phyloP scores from a whole-genome alignment of 495 filamentous ascomycete species.

The Cercophora samala region DNA sequence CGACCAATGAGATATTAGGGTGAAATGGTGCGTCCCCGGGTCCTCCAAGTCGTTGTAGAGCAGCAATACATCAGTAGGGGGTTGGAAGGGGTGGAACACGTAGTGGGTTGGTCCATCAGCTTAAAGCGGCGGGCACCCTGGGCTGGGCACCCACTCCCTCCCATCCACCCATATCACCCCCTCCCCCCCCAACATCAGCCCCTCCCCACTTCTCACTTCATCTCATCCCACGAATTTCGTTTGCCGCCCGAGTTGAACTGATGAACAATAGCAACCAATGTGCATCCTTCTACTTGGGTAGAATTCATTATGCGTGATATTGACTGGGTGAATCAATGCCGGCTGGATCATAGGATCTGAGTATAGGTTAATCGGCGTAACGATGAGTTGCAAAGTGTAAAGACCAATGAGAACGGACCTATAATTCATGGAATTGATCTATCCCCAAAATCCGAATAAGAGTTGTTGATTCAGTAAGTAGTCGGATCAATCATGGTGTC shows the following conservation, averaged over 20 bases:
- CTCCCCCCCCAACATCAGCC: neutral
- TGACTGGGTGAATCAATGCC: too few species aligned
- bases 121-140: neutral
- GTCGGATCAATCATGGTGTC: too few species aligned
- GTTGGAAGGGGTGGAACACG: neutral
- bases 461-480: too few species aligned
- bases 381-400: too few species aligned
- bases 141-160: neutral
- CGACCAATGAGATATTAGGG: neutral
- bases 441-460: too few species aligned
- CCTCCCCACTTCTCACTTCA: neutral
- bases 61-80: neutral
- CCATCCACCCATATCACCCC: neutral
- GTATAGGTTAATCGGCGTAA: too few species aligned
- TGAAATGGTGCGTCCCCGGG: neutral
- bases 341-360: too few species aligned
- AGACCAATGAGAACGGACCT: too few species aligned
- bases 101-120: neutral
- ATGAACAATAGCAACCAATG: neutral
- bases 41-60: neutral
- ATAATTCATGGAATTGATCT: too few species aligned
- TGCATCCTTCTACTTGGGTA: too few species aligned
- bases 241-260: neutral
- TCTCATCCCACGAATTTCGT: neutral
- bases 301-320: too few species aligned